Conservation (phyloP, 2,329 filamentous ascomycete species). For the Rhynchosporium graminicola region DNA sequence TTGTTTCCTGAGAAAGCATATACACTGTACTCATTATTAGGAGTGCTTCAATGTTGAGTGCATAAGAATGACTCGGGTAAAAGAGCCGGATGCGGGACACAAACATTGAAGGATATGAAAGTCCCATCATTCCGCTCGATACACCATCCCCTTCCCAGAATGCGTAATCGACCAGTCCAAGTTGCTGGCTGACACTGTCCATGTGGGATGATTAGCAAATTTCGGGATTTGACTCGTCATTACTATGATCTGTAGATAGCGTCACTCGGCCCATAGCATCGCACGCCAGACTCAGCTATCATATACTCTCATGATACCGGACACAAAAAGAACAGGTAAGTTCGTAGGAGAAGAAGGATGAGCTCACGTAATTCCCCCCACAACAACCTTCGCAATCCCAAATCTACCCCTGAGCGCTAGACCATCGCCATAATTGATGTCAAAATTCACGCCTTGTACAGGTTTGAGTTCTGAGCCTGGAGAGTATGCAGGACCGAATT, state of each 20-base stretch:
- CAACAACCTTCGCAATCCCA: conserved; percentile 44
- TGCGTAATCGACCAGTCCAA: conserved; percentile 49
- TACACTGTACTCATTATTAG: conserved; percentile 1
- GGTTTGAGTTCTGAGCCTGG: conserved; percentile 41
- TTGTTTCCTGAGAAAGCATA: conserved; percentile 19
- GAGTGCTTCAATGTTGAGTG: neutral
- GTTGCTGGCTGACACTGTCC: conserved; percentile 42
- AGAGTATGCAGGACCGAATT: conserved; percentile 25
- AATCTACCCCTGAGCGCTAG: conserved; percentile 43
- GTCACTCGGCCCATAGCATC: no score
- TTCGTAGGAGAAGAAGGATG: neutral
- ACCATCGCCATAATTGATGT: conserved; percentile 48
- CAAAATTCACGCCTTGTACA: conserved; percentile 46
- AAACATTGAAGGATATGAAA: conserved; percentile 50
- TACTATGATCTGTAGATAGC: no score
- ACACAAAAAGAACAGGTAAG: neutral
- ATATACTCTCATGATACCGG: no score
- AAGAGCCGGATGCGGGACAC: neutral
- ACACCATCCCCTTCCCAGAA: conserved; percentile 48
- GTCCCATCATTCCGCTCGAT: conserved; percentile 52
- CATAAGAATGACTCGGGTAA: neutral
- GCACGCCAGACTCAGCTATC: no score
- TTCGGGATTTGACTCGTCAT: no score
- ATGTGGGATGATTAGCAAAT: neutral
- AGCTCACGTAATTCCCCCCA: conserved; percentile 46